These are phyloP conservation scores for Aureobasidium melanogenum DNA, from an alignment of 2,329 filamentous ascomycete genomes.

Conservation along the genomic window DNA sequence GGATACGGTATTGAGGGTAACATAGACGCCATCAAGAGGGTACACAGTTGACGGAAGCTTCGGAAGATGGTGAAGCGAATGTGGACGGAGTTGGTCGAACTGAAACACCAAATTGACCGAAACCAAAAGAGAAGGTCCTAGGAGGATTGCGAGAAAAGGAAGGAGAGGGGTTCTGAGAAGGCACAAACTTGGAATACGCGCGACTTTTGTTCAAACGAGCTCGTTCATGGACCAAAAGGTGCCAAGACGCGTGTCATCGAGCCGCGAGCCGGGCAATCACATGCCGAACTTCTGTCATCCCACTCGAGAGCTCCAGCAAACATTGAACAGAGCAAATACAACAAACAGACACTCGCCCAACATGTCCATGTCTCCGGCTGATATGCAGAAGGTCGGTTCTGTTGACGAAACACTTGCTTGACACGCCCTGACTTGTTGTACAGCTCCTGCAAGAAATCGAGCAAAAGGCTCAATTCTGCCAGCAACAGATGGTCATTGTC, in stretches of 20 bases:
- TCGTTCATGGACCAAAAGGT: background rate
- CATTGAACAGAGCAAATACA: background rate
- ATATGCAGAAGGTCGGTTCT: constrained; percentile 73
- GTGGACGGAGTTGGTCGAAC: background rate
- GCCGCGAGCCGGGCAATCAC: constrained; percentile 1
- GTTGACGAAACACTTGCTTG: background rate
- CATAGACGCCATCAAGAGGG: constrained; percentile 24
- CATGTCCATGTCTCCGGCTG: constrained; percentile 75
- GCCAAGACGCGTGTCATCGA: constrained; percentile 7
- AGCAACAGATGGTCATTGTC: constrained; percentile 85
- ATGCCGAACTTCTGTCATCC: background rate
- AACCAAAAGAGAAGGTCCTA: background rate
- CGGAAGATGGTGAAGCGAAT: background rate
- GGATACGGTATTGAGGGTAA: constrained; percentile 40
- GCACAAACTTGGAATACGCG: background rate
- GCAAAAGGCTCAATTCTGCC: constrained; percentile 74
- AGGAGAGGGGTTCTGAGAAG: background rate
- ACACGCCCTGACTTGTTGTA: constrained; percentile 9
- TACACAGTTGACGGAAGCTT: background rate
- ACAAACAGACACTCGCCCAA: background rate
- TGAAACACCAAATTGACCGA: background rate
- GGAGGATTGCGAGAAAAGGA: background rate
- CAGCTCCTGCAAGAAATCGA: constrained; percentile 92
- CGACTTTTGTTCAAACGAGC: background rate
- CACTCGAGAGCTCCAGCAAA: background rate